These are phyloP conservation scores for Colletotrichum euphorbiae DNA, from an alignment of 2,329 filamentous ascomycete genomes.

Conservation along the genomic window DNA sequence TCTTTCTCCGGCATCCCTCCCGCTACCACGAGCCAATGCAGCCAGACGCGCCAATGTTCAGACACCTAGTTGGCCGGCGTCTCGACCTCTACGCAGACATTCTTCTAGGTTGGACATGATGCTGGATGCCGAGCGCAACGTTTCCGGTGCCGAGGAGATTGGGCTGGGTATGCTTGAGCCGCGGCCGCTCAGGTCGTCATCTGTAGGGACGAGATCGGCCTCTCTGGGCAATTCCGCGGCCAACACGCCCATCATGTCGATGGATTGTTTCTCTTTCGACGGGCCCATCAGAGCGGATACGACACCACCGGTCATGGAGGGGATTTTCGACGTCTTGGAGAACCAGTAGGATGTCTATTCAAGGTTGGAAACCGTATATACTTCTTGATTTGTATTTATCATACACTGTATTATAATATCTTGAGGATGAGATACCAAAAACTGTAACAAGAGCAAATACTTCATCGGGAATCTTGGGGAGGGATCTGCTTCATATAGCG, in stretches of 20 bases:
- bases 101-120: constrained; percentile 30
- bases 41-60: constrained; percentile 1
- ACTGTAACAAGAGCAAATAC: background rate
- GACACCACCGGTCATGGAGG: constrained; percentile 28
- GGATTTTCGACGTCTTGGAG: constrained; percentile 36
- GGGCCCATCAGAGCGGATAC: constrained; percentile 11
- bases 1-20: background rate
- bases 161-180: constrained; percentile 36
- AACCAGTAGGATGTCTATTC: constrained; percentile 10
- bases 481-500: too few species aligned
- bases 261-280: constrained; percentile 9
- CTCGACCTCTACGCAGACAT: constrained; percentile 18
- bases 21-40: background rate
- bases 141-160: constrained; percentile 24
- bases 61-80: constrained; percentile 9
- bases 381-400: background rate
- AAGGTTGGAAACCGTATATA: background rate
- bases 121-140: constrained; percentile 31
- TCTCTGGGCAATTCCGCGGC: constrained; percentile 4
- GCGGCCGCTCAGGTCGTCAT: constrained; percentile 14
- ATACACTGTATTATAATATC: constrained; percentile 19
- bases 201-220: constrained; percentile 4
- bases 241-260: background rate
- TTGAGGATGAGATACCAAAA: constrained; percentile 10
- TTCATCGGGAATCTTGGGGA: too few species aligned